phyloP scores from a whole-genome alignment of 129 eudicot species.

The Artemisia argyi region DNA sequence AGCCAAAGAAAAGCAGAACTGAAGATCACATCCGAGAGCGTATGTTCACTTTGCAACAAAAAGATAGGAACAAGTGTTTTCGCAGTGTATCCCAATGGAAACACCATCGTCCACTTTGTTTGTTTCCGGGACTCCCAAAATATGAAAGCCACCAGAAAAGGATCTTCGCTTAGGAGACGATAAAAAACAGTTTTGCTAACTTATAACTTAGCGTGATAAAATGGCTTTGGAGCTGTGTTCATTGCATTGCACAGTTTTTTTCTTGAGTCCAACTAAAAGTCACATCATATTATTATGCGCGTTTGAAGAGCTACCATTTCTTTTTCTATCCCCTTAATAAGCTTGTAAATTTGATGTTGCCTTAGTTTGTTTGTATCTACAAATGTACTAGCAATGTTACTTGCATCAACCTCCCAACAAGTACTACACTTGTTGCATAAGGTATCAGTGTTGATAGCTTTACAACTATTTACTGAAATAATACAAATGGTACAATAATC shows the following conservation, averaged over 20 bases:
- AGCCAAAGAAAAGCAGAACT: slow-evolving; percentile 61
- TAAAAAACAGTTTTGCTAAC: slow-evolving; percentile 6
- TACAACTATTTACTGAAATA: not conserved
- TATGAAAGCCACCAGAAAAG: slow-evolving; percentile 64
- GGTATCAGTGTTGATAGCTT: not conserved
- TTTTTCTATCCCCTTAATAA: not conserved
- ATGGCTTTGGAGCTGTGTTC: too few relatives aligned
- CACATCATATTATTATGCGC: not conserved
- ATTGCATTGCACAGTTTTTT: not conserved
- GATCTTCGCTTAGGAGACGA: slow-evolving; percentile 39
- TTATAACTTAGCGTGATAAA: too few relatives aligned
- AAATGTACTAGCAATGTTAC: slow-evolving; percentile 4
- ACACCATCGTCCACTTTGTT: slow-evolving; percentile 88
- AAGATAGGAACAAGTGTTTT: slow-evolving; percentile 89
- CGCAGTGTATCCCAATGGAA: slow-evolving; percentile 85
- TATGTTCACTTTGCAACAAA: slow-evolving; percentile 91
- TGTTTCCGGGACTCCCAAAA: slow-evolving; percentile 88
- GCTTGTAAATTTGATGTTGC: slow-evolving; percentile 14
- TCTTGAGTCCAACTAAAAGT: not conserved
- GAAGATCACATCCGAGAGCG: slow-evolving; percentile 75
- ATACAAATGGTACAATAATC: not conserved
- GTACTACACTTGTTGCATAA: not conserved
- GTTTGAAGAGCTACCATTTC: not conserved
- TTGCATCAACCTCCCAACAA: slow-evolving; percentile 11
- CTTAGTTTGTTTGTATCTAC: slow-evolving; percentile 12